Evolutionary conservation across 1,284 basidiomycete species (phyloP), one percentile per base, ranked within the genome.

Genomic region (Leccinum insigne): DNA sequence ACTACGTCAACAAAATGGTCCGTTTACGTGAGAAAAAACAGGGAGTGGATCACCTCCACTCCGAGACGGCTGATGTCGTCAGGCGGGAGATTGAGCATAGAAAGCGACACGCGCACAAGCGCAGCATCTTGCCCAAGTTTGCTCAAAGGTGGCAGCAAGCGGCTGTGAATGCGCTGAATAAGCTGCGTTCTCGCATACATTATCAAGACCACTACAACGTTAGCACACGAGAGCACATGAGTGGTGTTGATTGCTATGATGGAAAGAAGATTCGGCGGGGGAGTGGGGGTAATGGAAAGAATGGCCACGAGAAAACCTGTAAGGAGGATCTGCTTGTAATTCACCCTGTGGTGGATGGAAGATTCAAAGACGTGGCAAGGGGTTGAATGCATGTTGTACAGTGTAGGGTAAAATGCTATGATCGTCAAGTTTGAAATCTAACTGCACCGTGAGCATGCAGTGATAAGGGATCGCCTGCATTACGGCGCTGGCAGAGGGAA

Each of bases 151-250:
- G 88, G 88, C 81, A 83, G 67, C 79, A 80, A 59, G 80, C 80
- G 26, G 79, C 81, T 58, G 75, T 70, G 49, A 77, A 81, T 64
- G 83, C 83, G 23, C 76, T 86, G 54, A 80, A 82, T 58, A 81
- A 77, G 63, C 73, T 78, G n/a, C 80, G 85, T 70, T 85, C 85
- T 38, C 80, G 80, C 58, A 76, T 70, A 18, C 87, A 87, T 68
- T 88, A 87, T 70, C 79, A 81, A 64, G 86, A 91, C 67, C 85
- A 88, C 40, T 78, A 93, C 67, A 81, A 82, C 61, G 79, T 93
- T 23, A 81, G 86, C 3, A 80, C 80, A 62, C 81, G 85, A 58
- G 92, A 95, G 74, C 89, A 95, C 73, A 94, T 95, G 93, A 87
- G 85, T 67, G 74, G 72, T 5, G 87, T 95, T 0, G 93, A 96